Evolutionary conservation across 23 red algal genomes (phyloP).

Genomic region (Gracilaria caudata): DNA sequence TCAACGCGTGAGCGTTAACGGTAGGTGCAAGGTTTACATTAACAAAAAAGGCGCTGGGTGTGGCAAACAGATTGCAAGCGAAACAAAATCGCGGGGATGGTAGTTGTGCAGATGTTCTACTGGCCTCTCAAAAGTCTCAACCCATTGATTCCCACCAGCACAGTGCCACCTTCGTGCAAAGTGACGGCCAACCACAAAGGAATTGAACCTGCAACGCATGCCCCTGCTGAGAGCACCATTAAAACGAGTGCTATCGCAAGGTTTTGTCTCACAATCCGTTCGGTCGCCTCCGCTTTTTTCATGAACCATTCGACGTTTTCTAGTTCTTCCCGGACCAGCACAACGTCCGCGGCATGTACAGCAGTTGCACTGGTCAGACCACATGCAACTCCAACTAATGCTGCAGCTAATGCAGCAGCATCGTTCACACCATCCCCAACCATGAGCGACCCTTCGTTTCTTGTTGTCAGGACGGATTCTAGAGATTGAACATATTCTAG

Average conservation of each 20-base stretch:
- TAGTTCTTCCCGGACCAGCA: conserved; percentile 78
- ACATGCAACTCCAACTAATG: conserved; percentile 74
- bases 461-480: conserved; percentile 12
- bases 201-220: conserved; percentile 66
- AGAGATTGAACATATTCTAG: conserved; percentile 59
- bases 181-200: conserved; percentile 92
- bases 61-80: not conserved
- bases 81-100: not conserved
- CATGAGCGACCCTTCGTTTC: conserved; percentile 58
- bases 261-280: conserved; percentile 79
- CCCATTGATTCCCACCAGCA: conserved; percentile 87
- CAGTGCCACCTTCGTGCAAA: conserved; percentile 91
- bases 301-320: conserved; percentile 76
- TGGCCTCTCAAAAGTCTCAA: conserved; percentile 68
- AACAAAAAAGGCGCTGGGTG: not conserved
- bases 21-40: not conserved
- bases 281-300: conserved; percentile 67
- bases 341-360: conserved; percentile 82
- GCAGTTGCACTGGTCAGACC: conserved; percentile 77
- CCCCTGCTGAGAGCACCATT: conserved; percentile 75
- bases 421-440: conserved; percentile 98
- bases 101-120: not conserved
- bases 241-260: conserved; percentile 69
- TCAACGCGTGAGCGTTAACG: not conserved
- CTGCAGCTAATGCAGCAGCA: conserved; percentile 81